Conservation (phyloP, 768 basidiomycete genomes). For the Leccinum disarticulatum region DNA sequence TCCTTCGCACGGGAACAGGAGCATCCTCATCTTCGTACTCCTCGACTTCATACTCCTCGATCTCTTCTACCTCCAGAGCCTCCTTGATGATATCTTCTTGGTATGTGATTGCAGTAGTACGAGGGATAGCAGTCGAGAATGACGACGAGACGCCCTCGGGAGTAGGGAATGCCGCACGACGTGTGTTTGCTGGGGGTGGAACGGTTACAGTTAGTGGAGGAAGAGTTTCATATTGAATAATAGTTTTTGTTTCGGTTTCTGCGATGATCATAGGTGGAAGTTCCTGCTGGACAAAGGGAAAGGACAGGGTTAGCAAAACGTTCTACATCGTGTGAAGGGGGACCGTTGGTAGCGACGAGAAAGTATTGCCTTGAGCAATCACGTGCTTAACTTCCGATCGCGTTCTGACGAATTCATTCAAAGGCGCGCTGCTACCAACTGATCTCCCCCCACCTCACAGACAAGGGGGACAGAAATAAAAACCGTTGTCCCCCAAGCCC, state of each 20-base stretch:
- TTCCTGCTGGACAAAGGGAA: conserved; percentile 36
- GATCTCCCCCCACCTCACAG: conserved; percentile 40
- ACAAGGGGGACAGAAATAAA: conserved; percentile 72
- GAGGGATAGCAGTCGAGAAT: conserved; percentile 61
- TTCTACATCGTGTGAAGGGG: conserved; percentile 32
- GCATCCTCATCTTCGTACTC: conserved; percentile 45
- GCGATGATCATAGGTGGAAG: conserved; percentile 40
- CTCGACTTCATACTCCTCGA: conserved; percentile 36
- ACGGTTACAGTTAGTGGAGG: conserved; percentile 65
- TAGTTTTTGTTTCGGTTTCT: conserved; percentile 64
- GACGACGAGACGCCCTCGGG: conserved; percentile 63
- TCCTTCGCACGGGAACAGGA: conserved; percentile 42
- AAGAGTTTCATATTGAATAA: conserved; percentile 49
- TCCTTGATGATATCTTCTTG: conserved; percentile 53
- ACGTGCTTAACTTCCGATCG: conserved; percentile 24
- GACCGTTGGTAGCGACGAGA: conserved; percentile 35
- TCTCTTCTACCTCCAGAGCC: conserved; percentile 36
- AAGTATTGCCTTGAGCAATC: conserved; percentile 40
- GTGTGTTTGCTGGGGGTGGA: conserved; percentile 77
- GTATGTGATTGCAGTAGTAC: conserved; percentile 70
- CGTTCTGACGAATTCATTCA: conserved; percentile 30
- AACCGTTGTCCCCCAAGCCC: conserved; percentile 88
- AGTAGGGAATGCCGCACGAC: conserved; percentile 68
- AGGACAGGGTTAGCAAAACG: conserved; percentile 35
- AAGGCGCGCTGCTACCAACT: conserved; percentile 32